Evolutionary conservation across 2,329 filamentous ascomycete genomes (phyloP).

Genomic region (Pseudovirgaria hyperparasitica): DNA sequence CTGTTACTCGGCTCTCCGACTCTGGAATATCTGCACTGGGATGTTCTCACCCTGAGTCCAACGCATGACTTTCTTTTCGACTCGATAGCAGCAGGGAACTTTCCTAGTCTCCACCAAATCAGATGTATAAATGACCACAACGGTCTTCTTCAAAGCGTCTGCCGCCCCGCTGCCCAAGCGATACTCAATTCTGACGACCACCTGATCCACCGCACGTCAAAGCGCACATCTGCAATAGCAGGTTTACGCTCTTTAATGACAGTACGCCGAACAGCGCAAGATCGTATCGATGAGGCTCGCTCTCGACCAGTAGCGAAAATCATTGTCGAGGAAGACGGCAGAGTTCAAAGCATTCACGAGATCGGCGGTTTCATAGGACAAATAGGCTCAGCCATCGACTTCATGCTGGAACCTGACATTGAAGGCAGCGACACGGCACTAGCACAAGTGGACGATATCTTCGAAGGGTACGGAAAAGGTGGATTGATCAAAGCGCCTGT

Average conservation of each 20-base stretch:
- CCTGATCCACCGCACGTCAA: constrained; percentile 1
- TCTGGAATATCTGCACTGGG: constrained; percentile 46
- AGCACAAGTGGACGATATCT: constrained; percentile 38
- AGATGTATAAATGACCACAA: constrained; percentile 58
- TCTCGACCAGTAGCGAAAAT: constrained; percentile 44
- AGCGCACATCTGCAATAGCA: constrained; percentile 2
- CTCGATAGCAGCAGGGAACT: constrained; percentile 48
- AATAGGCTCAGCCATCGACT: constrained; percentile 45
- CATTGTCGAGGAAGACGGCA: constrained; percentile 39
- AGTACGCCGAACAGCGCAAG: constrained; percentile 52
- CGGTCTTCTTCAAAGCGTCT: constrained; percentile 56
- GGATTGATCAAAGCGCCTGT: too few relatives aligned
- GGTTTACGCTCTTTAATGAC: constrained; percentile 16
- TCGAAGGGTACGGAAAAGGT: too few relatives aligned
- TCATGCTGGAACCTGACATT: constrained; percentile 45
- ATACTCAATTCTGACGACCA: constrained; percentile 30
- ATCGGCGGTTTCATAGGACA: constrained; percentile 52
- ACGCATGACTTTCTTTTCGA: constrained; percentile 52
- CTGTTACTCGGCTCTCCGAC: constrained; percentile 35
- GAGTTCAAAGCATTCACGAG: constrained; percentile 38
- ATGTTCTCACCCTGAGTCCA: constrained; percentile 41
- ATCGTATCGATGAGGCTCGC: constrained; percentile 47
- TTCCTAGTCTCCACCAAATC: constrained; percentile 48
- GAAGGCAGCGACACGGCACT: constrained; percentile 42
- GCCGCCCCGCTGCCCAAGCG: constrained; percentile 46